Conservation (phyloP, 306 rosid species). For the Calophaca sinica region DNA sequence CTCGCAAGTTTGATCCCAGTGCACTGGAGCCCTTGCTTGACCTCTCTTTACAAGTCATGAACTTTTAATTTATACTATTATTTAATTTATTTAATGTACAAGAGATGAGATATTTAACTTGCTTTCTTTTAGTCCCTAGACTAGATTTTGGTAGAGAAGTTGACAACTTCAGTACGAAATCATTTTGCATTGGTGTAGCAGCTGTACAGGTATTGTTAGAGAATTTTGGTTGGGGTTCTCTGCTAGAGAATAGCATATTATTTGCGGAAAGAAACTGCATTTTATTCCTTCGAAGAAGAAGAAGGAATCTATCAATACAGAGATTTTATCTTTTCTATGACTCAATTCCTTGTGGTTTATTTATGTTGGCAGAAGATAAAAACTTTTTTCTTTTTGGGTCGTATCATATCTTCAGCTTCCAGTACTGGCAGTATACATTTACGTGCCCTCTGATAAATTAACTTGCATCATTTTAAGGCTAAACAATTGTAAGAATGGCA, state of each 20-base stretch:
- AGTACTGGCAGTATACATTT: not conserved
- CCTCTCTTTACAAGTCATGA: slow-evolving; percentile 67
- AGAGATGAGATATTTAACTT: slow-evolving; percentile 8
- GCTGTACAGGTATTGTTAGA: slow-evolving; percentile 52
- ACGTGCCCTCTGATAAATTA: not conserved
- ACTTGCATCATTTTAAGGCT: no score
- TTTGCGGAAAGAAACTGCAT: slow-evolving; percentile 47
- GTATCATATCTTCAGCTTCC: not conserved
- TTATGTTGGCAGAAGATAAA: slow-evolving; percentile 4
- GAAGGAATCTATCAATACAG: slow-evolving; percentile 46
- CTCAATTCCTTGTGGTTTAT: not conserved
- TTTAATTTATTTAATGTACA: slow-evolving; percentile 6
- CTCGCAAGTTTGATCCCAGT: slow-evolving; percentile 78
- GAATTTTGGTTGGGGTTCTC: slow-evolving; percentile 41
- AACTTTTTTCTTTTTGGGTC: not conserved
- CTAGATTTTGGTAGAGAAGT: slow-evolving; percentile 43
- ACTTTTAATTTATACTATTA: slow-evolving; percentile 52
- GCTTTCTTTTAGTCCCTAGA: slow-evolving; percentile 17
- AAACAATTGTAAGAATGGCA: no score
- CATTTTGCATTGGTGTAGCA: slow-evolving; percentile 43
- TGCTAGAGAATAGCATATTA: slow-evolving; percentile 37
- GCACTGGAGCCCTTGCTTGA: slow-evolving; percentile 76
- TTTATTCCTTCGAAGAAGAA: slow-evolving; percentile 42
- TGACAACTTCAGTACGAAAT: slow-evolving; percentile 4
- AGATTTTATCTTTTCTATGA: not conserved